Base-by-base conservation (phyloP, 768 basidiomycete genomes). In the Panus rudis region DNA sequence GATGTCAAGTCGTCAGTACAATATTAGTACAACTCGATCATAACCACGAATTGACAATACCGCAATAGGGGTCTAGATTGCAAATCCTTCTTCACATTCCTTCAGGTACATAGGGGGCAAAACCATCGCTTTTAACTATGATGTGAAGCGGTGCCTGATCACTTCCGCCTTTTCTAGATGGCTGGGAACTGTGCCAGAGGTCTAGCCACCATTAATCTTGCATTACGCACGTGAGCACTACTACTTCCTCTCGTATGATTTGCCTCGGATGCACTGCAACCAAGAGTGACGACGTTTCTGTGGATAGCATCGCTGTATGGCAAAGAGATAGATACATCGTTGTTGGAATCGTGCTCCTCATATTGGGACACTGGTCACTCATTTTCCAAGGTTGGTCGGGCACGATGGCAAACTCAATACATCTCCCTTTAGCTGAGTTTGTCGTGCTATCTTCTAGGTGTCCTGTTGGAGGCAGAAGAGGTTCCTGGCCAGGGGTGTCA, bases 71-170 rank as follows among this genome's bases (percentile, higher is more conserved):
- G n/a, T n/a, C n/a, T n/a, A n/a, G n/a, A 84, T 53, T 85, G 83
- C 48, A 83, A 85, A 53, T 72, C 65, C 4, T 59, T 85, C 17
- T 85, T 84, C 52, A 83, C 80, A 1, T 83, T 82, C 55, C 81
- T 79, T 47, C 71, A 73, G 59, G 69, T 76, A 52, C n/a, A n/a
- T n/a, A n/a, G n/a, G n/a, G n/a, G n/a, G n/a, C n/a, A n/a, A n/a
- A n/a, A n/a, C n/a, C n/a, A n/a, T n/a, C n/a, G n/a, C n/a, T n/a
- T n/a, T n/a, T n/a, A n/a, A 48, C n/a, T 12, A n/a, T n/a, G n/a
- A n/a, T n/a, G n/a, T n/a, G n/a, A n/a, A n/a, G n/a, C n/a, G n/a
- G n/a, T n/a, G n/a, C n/a, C n/a, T n/a, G n/a, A n/a, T n/a, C n/a
- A n/a, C n/a, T n/a, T n/a, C 10, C n/a, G 33, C n/a, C n/a, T n/a